Base-by-base conservation (phyloP, 2,329 filamentous ascomycete species). In the Tolypocladium amazonense region DNA sequence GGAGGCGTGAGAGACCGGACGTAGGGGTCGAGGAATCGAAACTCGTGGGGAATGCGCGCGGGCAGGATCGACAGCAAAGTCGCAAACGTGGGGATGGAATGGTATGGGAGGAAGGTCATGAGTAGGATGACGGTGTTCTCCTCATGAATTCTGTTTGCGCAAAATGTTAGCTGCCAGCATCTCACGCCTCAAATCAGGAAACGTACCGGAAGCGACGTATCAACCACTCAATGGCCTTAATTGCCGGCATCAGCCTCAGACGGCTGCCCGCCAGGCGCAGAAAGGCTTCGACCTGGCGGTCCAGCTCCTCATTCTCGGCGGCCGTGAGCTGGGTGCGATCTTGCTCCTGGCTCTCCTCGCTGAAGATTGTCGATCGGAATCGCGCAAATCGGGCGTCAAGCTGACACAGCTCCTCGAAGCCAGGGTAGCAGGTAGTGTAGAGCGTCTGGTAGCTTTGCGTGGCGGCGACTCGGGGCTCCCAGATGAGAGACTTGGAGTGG, bases 211-310 rank as follows among this genome's bases (percentile, higher is more conserved):
- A 99, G 68, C 93, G 83, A 69, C 94, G 82, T 59, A 99, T 83
- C 55, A 99, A 81, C 94, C 94, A 99, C 77, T 99, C 95, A 43
- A 97, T 81, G 20, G 92, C 87, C 75, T 95, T 96, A 58, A 96
- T 84, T 0, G 90, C 91, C 47, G 94, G 93, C 76, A 88, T 92
- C 38, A 99, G 79, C 63, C 93, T 81, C 65, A 99, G 72, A 47
- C 88, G 84, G 33, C 87, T 85, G 27, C 90, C 88, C 14, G 89
- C 86, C 18, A 97, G 80, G 38, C 87, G 88, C 65, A 99, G 78
- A 70, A 97, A 99, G 18, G 85, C 83, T 67, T 95, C 89, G 59
- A 97, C 76, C 60, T 87, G 88, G 56, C 78, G 79, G 72, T 97
- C 85, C 59, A 99, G 79, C 69, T 92, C 88, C 65, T 84, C 81